Base-by-base conservation (phyloP, 108 stramenopile genomes). In the Cyclotella baltica region DNA sequence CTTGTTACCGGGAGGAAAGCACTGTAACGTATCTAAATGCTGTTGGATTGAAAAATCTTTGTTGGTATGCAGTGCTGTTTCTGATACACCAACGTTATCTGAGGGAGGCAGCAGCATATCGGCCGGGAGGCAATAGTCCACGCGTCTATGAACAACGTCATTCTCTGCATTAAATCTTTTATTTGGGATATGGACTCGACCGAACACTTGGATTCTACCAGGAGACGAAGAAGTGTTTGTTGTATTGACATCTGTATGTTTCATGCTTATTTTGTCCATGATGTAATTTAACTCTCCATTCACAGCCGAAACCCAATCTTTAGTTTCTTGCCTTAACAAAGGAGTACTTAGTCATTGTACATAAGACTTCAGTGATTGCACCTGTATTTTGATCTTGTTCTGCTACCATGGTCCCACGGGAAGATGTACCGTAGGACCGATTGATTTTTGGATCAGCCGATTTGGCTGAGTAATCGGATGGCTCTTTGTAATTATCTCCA, bases 161-260 rank as follows among this genome's bases (percentile, higher is more conserved):
- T 72, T 87, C 80, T 95, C 93, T 25, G 93, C 87, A 75, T 91
- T 95, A 69, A 95, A 95, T 53, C 73, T 80, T 22, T 83, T 86
- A 28, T 87, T 75, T 0, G 83, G 70, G 52, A 91, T 83, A 4
- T 71, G 58, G 31, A 86, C 83, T 64, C 93, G 83, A 19, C 90
- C 93, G 52, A 93, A 81, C 37, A 93, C 80, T 28, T 85, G 85
- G 63, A 93, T 81, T 34, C 70, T 65, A 18, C 83, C 87, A 38
- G 67, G 63, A 37, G 72, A 74, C 78, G 78, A 79, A n/a, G n/a
- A n/a, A 23, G 53, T 63, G 27, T 63, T 63, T 15, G 53, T 23
- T n/a, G 46, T 8, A 18, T 19, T 23, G 4, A 57, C 23, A 46
- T 31, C 23, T 67, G 37, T 36, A n/a, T 23, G 77, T 3, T 22